Conservation (phyloP, 1,284 basidiomycete species). For the Thecaphora frezii region DNA sequence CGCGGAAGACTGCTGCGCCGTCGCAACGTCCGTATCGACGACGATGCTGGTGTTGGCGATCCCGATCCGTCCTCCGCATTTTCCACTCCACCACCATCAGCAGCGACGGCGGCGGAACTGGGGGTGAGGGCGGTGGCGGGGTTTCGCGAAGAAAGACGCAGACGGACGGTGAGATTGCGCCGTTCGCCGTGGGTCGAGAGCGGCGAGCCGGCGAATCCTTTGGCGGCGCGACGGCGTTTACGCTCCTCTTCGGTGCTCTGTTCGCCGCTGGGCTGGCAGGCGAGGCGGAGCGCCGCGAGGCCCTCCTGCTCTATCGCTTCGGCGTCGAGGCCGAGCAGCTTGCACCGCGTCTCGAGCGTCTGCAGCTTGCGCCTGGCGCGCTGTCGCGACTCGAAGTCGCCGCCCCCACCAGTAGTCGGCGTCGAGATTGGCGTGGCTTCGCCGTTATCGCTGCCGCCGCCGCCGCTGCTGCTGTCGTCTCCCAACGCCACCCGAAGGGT, state of each 20-base stretch:
- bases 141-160: constrained; percentile 15
- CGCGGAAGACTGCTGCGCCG: no score
- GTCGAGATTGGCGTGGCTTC: constrained; percentile 3
- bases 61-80: no score
- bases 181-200: neutral
- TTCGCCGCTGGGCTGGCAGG: neutral
- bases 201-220: neutral
- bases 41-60: no score
- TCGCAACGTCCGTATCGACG: no score
- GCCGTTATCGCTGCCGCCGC: constrained; percentile 6
- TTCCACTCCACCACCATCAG: no score
- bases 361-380: constrained; percentile 10
- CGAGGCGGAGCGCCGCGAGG: neutral
- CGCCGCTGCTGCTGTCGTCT: neutral
- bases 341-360: constrained; percentile 18
- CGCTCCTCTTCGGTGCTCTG: neutral
- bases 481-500: constrained; percentile 69
- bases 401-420: neutral
- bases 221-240: neutral
- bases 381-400: constrained; percentile 1
- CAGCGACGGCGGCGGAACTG: no score
- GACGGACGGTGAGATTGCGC: neutral
- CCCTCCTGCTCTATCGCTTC: constrained; percentile 10
- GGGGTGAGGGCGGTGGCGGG: no score
- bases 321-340: constrained; percentile 16